These are phyloP conservation scores for Globomyces sp. DNA, from an alignment of 371 early-diverging fungal genomes.

Conservation along the genomic window DNA sequence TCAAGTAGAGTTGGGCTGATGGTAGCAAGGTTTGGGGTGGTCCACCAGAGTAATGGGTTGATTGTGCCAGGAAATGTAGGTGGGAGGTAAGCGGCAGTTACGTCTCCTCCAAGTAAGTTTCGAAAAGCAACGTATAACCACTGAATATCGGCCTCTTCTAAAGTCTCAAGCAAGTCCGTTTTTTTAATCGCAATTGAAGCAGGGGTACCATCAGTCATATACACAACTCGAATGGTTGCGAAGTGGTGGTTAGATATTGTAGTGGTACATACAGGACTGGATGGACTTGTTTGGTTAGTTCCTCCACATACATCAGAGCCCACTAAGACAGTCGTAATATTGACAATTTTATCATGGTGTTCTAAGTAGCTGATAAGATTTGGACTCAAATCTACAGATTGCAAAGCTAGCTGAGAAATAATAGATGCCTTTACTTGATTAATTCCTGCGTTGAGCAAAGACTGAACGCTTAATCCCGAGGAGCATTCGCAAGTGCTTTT, in stretches of 20 bases:
- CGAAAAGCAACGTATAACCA: constrained; percentile 2
- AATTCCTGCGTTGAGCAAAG: not conserved
- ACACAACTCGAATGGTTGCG: not conserved
- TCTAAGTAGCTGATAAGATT: not conserved
- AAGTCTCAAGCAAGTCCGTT: not conserved
- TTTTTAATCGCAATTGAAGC: constrained; percentile 28
- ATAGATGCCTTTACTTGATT: not conserved
- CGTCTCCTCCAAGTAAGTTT: constrained; percentile 4
- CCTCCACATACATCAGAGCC: not conserved
- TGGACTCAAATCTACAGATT: not conserved
- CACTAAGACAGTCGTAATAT: not conserved
- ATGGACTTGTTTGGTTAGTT: not conserved
- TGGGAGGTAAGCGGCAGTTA: constrained; percentile 12
- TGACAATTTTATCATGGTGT: not conserved
- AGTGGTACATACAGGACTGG: not conserved
- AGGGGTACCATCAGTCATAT: constrained; percentile 33
- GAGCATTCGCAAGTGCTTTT: constrained; percentile 26
- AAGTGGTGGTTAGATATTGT: not conserved
- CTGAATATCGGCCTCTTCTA: not conserved
- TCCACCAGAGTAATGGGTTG: constrained; percentile 31
- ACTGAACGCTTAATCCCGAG: not conserved
- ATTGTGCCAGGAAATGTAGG: constrained; percentile 22
- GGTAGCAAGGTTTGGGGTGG: constrained; percentile 18
- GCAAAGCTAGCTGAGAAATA: not conserved
- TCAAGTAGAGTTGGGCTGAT: constrained; percentile 23